Percentiles rank a stretch among this genome's conserved stretches.
Conservation (phyloP, 75 land plant genomes). For the Adiantum capillusveneris region DNA sequence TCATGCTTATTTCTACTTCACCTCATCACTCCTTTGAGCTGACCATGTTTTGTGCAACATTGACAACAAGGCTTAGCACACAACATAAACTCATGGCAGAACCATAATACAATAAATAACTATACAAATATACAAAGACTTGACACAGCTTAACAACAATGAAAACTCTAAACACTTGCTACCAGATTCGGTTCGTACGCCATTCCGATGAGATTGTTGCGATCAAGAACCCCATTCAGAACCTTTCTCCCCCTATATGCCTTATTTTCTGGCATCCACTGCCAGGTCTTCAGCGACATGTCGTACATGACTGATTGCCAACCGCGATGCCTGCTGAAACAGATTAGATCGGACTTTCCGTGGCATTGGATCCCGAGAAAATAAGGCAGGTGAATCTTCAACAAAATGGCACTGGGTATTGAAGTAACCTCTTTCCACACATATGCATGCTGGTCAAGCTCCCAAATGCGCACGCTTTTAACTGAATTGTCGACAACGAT, state of each 20-base stretch:
- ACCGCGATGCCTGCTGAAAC: conserved; percentile 21
- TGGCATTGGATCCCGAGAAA: conserved; percentile 16
- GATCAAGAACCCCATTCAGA: neutral
- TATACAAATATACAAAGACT: no score
- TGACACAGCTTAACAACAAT: neutral
- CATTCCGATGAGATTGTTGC: conserved; percentile 22
- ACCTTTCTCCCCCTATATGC: neutral
- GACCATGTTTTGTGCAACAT: no score
- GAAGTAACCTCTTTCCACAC: conserved; percentile 14
- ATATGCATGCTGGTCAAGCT: conserved; percentile 10
- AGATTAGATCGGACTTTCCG: conserved; percentile 15
- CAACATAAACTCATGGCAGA: no score
- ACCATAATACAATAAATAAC: no score
- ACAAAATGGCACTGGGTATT: conserved; percentile 11
- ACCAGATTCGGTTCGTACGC: conserved; percentile 17
- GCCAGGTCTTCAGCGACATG: conserved; percentile 17
- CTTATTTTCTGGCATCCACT: conserved; percentile 19
- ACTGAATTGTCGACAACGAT: conserved; percentile 12
- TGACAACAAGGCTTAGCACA: no score
- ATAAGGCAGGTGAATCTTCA: conserved; percentile 8
- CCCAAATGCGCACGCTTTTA: conserved; percentile 20
- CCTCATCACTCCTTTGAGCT: no score
- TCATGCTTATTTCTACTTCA: no score
- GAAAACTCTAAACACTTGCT: conserved; percentile 13
- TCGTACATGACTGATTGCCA: conserved; percentile 22